Percentiles rank a stretch among this genome's conserved stretches.
Conservation (phyloP, 2,329 filamentous ascomycete genomes). For the Exophiala oligosperma region DNA sequence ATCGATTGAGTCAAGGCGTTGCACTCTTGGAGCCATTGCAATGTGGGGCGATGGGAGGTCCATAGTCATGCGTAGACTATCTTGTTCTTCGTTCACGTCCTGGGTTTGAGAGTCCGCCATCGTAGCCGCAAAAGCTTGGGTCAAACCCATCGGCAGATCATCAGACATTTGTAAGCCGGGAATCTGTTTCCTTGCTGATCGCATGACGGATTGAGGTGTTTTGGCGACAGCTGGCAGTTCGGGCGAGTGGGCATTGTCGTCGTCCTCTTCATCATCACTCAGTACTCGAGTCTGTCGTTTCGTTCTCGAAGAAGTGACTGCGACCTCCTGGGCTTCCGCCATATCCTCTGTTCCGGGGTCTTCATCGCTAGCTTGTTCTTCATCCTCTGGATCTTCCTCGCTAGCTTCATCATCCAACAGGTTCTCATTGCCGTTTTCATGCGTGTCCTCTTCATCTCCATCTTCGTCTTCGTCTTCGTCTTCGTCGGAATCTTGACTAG, state of each 20-base stretch:
- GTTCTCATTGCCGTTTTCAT: constrained; percentile 28
- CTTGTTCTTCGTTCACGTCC: constrained; percentile 39
- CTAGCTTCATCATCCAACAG: constrained; percentile 37
- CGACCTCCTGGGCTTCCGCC: constrained; percentile 36
- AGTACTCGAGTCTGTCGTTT: constrained; percentile 58
- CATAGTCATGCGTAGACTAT: constrained; percentile 53
- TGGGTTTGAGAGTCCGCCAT: constrained; percentile 62
- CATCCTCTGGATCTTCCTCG: constrained; percentile 44
- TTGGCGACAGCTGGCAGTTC: constrained; percentile 33
- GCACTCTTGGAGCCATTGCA: constrained; percentile 57
- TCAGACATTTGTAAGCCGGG: constrained; percentile 61
- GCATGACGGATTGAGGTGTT: constrained; percentile 63
- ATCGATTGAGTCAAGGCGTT: constrained; percentile 61
- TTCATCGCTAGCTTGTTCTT: constrained; percentile 24
- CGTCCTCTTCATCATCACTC: constrained; percentile 57
- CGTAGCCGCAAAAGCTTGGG: constrained; percentile 87
- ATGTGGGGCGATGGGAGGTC: constrained; percentile 52
- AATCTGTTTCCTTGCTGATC: constrained; percentile 69
- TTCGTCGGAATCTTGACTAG: constrained; percentile 43
- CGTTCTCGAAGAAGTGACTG: constrained; percentile 44
- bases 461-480: constrained; percentile 41
- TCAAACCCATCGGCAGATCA: constrained; percentile 64
- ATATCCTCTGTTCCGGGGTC: constrained; percentile 40
- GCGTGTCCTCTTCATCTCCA: constrained; percentile 32
- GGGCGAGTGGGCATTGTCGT: constrained; percentile 28